phyloP scores from a whole-genome alignment of 495 filamentous ascomycete genomes.

The Penicillium riverlandense region DNA sequence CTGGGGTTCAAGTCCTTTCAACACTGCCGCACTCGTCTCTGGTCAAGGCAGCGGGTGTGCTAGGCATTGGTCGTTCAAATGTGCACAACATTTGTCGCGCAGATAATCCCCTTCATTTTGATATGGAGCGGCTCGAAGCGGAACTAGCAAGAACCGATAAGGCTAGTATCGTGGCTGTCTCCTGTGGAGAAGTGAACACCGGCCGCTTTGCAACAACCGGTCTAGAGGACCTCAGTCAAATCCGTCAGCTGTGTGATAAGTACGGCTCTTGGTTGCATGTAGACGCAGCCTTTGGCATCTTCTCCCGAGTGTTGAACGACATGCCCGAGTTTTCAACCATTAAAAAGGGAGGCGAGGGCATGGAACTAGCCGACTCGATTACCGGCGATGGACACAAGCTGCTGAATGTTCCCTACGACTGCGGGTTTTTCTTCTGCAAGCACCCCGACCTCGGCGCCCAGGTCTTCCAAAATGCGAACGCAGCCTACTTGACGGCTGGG shows the following conservation, averaged over 20 bases:
- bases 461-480: constrained; percentile 79
- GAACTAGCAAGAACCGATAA: constrained; percentile 41
- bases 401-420: constrained; percentile 95
- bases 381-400: constrained; percentile 84
- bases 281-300: constrained; percentile 86
- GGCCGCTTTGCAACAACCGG: constrained; percentile 68
- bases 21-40: constrained; percentile 79
- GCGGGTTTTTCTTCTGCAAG: constrained; percentile 77
- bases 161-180: constrained; percentile 69
- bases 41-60: constrained; percentile 70
- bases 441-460: constrained; percentile 46
- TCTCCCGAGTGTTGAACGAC: constrained; percentile 58
- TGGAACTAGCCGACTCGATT: constrained; percentile 86
- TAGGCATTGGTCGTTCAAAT: constrained; percentile 68
- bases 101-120: constrained; percentile 56
- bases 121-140: constrained; percentile 53
- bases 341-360: constrained; percentile 46
- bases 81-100: constrained; percentile 52
- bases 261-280: constrained; percentile 85
- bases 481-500: constrained; percentile 63
- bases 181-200: constrained; percentile 87
- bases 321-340: constrained; percentile 54
- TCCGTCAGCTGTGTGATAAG: constrained; percentile 63
- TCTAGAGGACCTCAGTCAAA: constrained; percentile 48
- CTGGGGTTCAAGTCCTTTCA: constrained; percentile 67